phyloP scores from a whole-genome alignment of 495 filamentous ascomycete genomes.

The Daldinia vernicosa region DNA sequence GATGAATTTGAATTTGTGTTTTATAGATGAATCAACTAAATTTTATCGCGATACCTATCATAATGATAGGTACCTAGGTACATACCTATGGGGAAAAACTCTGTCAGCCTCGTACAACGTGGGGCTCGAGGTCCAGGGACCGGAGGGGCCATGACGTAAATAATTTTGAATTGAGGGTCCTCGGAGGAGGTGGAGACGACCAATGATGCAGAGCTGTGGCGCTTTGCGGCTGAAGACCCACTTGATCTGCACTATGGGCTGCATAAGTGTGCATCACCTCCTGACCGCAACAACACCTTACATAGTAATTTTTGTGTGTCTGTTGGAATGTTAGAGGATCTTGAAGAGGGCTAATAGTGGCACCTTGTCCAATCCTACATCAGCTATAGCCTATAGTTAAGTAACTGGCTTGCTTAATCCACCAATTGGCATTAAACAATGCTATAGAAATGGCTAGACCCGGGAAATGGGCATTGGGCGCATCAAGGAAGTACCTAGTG shows the following conservation, averaged over 20 bases:
- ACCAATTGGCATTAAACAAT: too few relatives aligned
- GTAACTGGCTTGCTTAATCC: too few relatives aligned
- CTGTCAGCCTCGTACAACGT: slow-evolving; percentile 28
- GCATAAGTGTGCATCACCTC: not conserved
- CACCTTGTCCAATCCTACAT: too few relatives aligned
- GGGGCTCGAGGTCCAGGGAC: slow-evolving; percentile 19
- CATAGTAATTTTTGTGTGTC: too few relatives aligned
- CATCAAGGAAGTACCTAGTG: too few relatives aligned
- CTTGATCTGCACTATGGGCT: not conserved
- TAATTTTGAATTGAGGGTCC: not conserved
- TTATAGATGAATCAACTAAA: not conserved
- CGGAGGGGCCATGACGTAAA: slow-evolving; percentile 33
- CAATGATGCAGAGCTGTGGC: slow-evolving; percentile 23
- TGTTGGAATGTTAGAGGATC: too few relatives aligned
- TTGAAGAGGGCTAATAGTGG: too few relatives aligned
- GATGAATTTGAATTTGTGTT: not conserved
- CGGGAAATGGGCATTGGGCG: too few relatives aligned
- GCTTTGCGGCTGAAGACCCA: slow-evolving; percentile 22
- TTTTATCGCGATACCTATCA: not conserved
- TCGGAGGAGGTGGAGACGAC: slow-evolving; percentile 10
- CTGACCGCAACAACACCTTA: not conserved
- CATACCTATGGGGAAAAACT: not conserved
- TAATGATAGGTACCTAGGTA: too few relatives aligned
- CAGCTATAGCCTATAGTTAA: too few relatives aligned
- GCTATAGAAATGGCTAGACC: too few relatives aligned